Conservation (phyloP, 179 eudicot species). For the Sideroxylon spinosum region DNA sequence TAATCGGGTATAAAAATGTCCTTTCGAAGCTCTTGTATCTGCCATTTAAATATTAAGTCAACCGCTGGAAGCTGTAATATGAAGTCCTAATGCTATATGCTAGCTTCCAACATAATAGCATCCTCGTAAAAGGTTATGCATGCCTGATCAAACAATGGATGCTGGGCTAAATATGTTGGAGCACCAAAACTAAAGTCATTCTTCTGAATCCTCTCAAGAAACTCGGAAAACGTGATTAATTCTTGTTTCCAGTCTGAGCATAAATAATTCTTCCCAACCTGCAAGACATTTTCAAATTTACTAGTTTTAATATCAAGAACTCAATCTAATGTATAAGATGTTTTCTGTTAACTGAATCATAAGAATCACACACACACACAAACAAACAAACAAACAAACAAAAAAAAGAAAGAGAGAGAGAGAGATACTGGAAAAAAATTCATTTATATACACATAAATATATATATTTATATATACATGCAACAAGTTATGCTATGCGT, state of each 20-base stretch:
- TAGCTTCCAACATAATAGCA: constrained; percentile 25
- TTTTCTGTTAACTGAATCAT: constrained; percentile 5
- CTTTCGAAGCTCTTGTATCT: constrained; percentile 82
- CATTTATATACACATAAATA: too few relatives aligned
- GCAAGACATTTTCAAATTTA: constrained; percentile 24
- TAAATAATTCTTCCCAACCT: constrained; percentile 92
- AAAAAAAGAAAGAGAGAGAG: background rate
- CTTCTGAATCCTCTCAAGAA: constrained; percentile 77
- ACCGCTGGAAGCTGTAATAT: background rate
- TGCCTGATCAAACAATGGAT: constrained; percentile 98
- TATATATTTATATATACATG: too few relatives aligned
- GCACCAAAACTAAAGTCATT: constrained; percentile 41
- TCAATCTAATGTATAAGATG: constrained; percentile 1
- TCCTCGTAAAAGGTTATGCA: constrained; percentile 30
- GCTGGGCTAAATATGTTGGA: constrained; percentile 90
- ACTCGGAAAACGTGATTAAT: constrained; percentile 76
- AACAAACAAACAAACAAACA: background rate
- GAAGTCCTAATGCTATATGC: constrained; percentile 8
- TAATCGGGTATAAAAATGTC: constrained; percentile 87
- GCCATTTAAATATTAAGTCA: constrained; percentile 34
- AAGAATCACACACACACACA: background rate
- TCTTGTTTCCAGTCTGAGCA: constrained; percentile 96
- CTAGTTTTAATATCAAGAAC: constrained; percentile 11
- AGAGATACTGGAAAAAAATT: too few relatives aligned
- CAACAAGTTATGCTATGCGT: background rate